Evolutionary conservation across 2,329 filamentous ascomycete species (phyloP).

Genomic region (Clarireedia monteithiana): DNA sequence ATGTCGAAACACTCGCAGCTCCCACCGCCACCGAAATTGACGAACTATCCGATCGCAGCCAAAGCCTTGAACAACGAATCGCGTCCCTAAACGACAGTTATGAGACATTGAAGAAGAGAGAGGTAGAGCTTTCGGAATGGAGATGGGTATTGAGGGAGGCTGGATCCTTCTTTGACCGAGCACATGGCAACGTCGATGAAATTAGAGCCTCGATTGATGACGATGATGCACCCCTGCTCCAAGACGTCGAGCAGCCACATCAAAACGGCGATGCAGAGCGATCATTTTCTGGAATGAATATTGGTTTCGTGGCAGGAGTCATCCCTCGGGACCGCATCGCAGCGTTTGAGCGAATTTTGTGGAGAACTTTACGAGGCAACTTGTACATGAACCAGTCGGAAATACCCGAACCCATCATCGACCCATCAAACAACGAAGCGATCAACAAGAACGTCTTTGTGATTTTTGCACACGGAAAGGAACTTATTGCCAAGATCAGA

Average conservation of each 20-base stretch:
- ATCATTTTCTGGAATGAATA: slow-evolving; percentile 96
- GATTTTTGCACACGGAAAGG: slow-evolving; percentile 97
- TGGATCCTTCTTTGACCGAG: slow-evolving; percentile 93
- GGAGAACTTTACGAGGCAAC: slow-evolving; percentile 94
- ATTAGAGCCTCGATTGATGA: slow-evolving; percentile 82
- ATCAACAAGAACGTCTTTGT: slow-evolving; percentile 98
- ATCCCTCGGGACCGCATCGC: slow-evolving; percentile 89
- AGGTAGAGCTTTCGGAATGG: slow-evolving; percentile 96
- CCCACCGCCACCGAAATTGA: slow-evolving; percentile 94
- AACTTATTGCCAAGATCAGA: slow-evolving; percentile 96
- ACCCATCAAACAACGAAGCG: slow-evolving; percentile 86
- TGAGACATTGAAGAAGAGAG: slow-evolving; percentile 94
- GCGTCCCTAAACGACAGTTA: slow-evolving; percentile 95
- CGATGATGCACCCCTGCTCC: slow-evolving; percentile 84
- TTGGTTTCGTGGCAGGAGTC: slow-evolving; percentile 95
- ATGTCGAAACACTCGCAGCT: slow-evolving; percentile 75
- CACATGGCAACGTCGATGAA: slow-evolving; percentile 93
- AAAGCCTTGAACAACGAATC: slow-evolving; percentile 86
- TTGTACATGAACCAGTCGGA: slow-evolving; percentile 99
- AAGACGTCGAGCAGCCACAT: slow-evolving; percentile 81
- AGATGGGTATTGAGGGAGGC: slow-evolving; percentile 95
- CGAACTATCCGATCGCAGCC: slow-evolving; percentile 84
- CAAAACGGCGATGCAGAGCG: slow-evolving; percentile 57
- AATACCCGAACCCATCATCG: slow-evolving; percentile 86
- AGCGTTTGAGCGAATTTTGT: slow-evolving; percentile 94